Evolutionary conservation across 2,329 filamentous ascomycete genomes (phyloP).

Genomic region (Mollisiaceae sp.): DNA sequence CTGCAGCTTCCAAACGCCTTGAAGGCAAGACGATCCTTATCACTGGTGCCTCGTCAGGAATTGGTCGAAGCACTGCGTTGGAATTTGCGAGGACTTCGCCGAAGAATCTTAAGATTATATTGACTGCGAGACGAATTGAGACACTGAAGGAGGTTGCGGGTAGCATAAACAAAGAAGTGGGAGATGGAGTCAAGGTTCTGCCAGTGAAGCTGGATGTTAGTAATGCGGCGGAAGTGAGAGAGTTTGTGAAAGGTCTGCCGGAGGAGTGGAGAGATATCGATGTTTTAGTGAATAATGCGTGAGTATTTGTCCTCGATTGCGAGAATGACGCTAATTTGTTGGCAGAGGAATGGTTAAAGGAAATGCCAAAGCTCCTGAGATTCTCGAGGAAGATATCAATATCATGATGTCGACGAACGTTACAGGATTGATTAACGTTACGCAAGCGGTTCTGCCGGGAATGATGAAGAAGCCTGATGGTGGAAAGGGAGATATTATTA

Average conservation of each 20-base stretch:
- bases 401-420: slow-evolving; percentile 94
- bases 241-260: slow-evolving; percentile 75
- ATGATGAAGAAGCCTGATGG: slow-evolving; percentile 74
- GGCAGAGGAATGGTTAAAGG: slow-evolving; percentile 78
- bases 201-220: slow-evolving; percentile 88
- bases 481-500: slow-evolving; percentile 91
- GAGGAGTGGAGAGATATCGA: slow-evolving; percentile 85
- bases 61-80: slow-evolving; percentile 81
- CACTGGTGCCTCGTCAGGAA: slow-evolving; percentile 92
- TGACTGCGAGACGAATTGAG: slow-evolving; percentile 88
- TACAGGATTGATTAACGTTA: slow-evolving; percentile 94
- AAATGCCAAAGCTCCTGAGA: slow-evolving; percentile 83
- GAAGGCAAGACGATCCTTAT: slow-evolving; percentile 87
- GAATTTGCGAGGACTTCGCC: slow-evolving; percentile 91
- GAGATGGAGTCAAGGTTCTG: slow-evolving; percentile 79
- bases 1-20: slow-evolving; percentile 11
- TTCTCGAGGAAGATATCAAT: slow-evolving; percentile 80
- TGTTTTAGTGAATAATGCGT: slow-evolving; percentile 96
- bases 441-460: slow-evolving; percentile 84
- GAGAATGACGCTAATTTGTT: neutral
- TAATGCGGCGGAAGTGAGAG: slow-evolving; percentile 73
- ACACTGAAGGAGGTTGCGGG: slow-evolving; percentile 75
- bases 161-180: slow-evolving; percentile 78
- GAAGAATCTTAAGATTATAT: slow-evolving; percentile 77
- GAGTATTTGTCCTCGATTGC: slow-evolving; percentile 45